These are phyloP conservation scores for Fusarium globosum DNA, from an alignment of 2,329 filamentous ascomycete species.

Conservation along the genomic window DNA sequence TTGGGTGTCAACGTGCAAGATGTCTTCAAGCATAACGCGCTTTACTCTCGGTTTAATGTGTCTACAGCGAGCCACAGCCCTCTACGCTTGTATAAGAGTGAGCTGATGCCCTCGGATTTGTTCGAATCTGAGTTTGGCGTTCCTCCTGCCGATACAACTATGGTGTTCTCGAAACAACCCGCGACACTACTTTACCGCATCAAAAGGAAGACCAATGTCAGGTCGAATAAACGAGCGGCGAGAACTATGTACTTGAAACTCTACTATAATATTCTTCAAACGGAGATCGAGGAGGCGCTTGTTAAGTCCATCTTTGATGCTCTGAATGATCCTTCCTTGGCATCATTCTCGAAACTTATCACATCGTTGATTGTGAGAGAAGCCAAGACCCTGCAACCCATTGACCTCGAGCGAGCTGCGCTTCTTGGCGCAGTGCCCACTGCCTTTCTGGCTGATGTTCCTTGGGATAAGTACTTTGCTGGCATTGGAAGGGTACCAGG, in stretches of 20 bases:
- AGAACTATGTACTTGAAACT: slow-evolving; percentile 75
- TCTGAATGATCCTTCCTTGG: slow-evolving; percentile 55
- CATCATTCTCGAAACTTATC: slow-evolving; percentile 60
- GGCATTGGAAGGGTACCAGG: slow-evolving; percentile 59
- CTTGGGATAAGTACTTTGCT: slow-evolving; percentile 62
- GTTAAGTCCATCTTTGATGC: slow-evolving; percentile 55
- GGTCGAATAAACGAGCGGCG: slow-evolving; percentile 45
- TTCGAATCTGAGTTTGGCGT: slow-evolving; percentile 73
- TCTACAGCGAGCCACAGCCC: slow-evolving; percentile 82
- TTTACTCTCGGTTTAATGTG: slow-evolving; percentile 93
- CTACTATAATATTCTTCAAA: slow-evolving; percentile 79
- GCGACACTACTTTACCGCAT: slow-evolving; percentile 86
- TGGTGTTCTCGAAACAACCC: slow-evolving; percentile 84
- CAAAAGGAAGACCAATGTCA: slow-evolving; percentile 61
- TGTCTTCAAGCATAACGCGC: slow-evolving; percentile 82
- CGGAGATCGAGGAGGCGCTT: slow-evolving; percentile 72
- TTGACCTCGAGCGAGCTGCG: slow-evolving; percentile 67
- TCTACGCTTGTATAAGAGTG: slow-evolving; percentile 76
- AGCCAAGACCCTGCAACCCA: slow-evolving; percentile 56
- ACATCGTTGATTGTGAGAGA: slow-evolving; percentile 57
- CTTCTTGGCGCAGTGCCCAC: slow-evolving; percentile 65
- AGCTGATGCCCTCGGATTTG: slow-evolving; percentile 75
- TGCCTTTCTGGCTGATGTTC: slow-evolving; percentile 55
- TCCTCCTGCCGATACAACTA: slow-evolving; percentile 62
- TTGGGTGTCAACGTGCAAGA: slow-evolving; percentile 97